Base-by-base conservation (phyloP, 2,329 filamentous ascomycete species). In the Sordariomycetes sp. region DNA sequence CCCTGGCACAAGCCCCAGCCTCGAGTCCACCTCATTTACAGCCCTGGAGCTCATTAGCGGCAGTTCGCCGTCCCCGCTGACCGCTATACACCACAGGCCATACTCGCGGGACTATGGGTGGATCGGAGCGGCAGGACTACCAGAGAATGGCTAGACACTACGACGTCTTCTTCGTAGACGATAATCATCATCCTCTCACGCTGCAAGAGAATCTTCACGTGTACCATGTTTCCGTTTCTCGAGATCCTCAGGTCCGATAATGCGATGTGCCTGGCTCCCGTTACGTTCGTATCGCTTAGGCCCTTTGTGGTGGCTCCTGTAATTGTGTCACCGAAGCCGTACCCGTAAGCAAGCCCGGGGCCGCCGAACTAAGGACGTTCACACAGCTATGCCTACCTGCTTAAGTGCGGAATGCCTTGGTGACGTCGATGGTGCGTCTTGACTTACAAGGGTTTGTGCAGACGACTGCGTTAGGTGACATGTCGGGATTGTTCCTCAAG, bases 321-420 rank as follows among this genome's bases (percentile, higher is more conserved):
- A 61, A 94, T 90, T 6, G 88, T 92, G 69, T 94, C 89, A 68
- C 92, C 92, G 74, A 92, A 94, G 10, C 89, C 89, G 65, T 94
- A 94, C 0, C 89, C 89, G 12, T 78, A 76, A 57, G 80, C 76
- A 60, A 87, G 89, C n/a, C 42, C 42, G n/a, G 17, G 17, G 42
- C 10, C 22, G 42, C 42, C 42, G 65, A 94, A 94, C 0, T 89
- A 92, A 94, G 77, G 67, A 92, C 92, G 70, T 94, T 94, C 69
- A 84, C n/a, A n/a, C n/a, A n/a, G n/a, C n/a, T n/a, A n/a, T n/a
- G n/a, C n/a, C n/a, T n/a, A n/a, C n/a, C n/a, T n/a, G n/a, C n/a
- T n/a, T n/a, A n/a, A n/a, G n/a, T n/a, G n/a, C n/a, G n/a, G n/a
- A n/a, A n/a, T n/a, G n/a, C n/a, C n/a, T n/a, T n/a, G n/a, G n/a